Base-by-base conservation (phyloP, 179 eudicot species). In the Silene noctiflora region DNA sequence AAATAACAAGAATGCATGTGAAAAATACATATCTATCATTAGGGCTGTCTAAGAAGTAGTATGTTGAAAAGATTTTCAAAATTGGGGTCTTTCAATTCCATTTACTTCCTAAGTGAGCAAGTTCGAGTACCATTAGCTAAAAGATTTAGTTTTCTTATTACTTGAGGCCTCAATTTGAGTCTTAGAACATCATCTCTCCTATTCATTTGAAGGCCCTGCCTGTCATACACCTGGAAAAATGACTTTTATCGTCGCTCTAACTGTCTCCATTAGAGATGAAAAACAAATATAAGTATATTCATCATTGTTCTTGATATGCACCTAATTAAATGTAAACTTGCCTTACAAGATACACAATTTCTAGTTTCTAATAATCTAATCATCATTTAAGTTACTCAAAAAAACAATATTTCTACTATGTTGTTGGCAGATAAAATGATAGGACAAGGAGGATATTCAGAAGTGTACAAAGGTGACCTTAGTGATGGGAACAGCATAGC, bases 381-480 rank as follows among this genome's bases (percentile, higher is more conserved):
- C 60, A 70, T 70, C 60, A 31, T 60, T 58, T 19, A 27, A 20
- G 9, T 31, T 3, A n/a, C 21, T 58, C 17, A 24, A 7, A 19
- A 44, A 21, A 44, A n/a, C 42, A 48, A 33, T 33, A 46, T 46
- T 46, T 1, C 2, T 46, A 2, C 0, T 48, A 35, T 31, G 29
- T 33, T 29, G n/a, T 21, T 42, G 69, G 64, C 88, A 91, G 97
- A 89, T 64, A 91, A 93, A 16, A 48, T 91, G 84, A 92, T 94
- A 35, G 98, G 97, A 76, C 81, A 85, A 85, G 98, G 98, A 77
- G 98, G 98, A 14, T 89, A 90, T 76, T 91, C 98, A 6, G 94
- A 94, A 83, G 98, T 94, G 17, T 94, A 94, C 74, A 87, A 76
- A 71, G 98, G 98, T 42, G 88, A 87, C 19, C 77, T 88, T 11